Conservation (phyloP, 768 basidiomycete species). For the Stropharia rugosoannulata region DNA sequence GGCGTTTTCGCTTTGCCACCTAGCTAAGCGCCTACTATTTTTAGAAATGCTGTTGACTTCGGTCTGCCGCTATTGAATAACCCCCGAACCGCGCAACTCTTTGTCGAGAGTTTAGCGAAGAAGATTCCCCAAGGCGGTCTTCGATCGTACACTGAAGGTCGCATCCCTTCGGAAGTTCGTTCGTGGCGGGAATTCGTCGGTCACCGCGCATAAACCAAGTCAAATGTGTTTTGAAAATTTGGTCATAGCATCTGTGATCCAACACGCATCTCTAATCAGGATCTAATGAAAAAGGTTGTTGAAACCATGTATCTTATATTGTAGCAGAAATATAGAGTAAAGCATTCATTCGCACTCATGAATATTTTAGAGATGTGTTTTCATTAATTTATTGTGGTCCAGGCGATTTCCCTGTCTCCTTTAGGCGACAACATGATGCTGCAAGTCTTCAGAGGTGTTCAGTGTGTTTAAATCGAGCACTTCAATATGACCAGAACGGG, state of each 20-base stretch:
- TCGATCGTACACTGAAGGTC: slow-evolving; percentile 79
- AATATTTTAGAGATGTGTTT: not conserved
- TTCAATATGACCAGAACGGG: slow-evolving; percentile 27
- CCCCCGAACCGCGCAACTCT: slow-evolving; percentile 82
- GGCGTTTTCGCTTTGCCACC: not conserved
- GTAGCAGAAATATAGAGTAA: slow-evolving; percentile 9
- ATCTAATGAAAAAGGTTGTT: slow-evolving; percentile 5
- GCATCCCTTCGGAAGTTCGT: slow-evolving; percentile 86
- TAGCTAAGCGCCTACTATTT: slow-evolving; percentile 5
- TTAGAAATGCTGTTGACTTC: slow-evolving; percentile 93
- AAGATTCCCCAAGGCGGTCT: slow-evolving; percentile 84
- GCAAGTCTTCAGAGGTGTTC: slow-evolving; percentile 48
- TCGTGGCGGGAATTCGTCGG: slow-evolving; percentile 93
- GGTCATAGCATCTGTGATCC: not conserved
- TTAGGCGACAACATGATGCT: not conserved
- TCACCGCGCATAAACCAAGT: slow-evolving; percentile 44
- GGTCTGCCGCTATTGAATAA: slow-evolving; percentile 92
- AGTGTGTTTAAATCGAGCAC: slow-evolving; percentile 49
- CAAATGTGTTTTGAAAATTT: not conserved
- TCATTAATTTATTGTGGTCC: no score
- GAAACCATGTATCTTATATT: slow-evolving; percentile 14
- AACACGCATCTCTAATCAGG: slow-evolving; percentile 9
- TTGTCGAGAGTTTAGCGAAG: slow-evolving; percentile 83
- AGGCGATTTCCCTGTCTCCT: no score
- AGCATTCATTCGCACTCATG: not conserved